phyloP scores from a whole-genome alignment of 371 early-diverging fungal genomes.

The Dinochytrium kinnereticum region DNA sequence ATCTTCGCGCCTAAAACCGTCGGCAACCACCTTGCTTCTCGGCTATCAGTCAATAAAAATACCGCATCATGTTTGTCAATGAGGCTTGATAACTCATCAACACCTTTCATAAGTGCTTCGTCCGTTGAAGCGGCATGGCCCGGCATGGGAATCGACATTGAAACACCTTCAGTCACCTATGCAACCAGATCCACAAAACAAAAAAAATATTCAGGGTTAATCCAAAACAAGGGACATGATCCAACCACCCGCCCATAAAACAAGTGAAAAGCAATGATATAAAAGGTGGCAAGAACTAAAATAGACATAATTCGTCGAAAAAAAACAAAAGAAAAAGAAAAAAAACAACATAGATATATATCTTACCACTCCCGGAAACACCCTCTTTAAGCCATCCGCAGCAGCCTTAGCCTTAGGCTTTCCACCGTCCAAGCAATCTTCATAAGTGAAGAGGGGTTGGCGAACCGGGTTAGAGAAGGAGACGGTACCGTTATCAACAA shows the following conservation, averaged over 20 bases:
- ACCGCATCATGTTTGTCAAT: constrained; percentile 81
- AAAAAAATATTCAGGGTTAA: no score
- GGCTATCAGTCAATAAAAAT: constrained; percentile 90
- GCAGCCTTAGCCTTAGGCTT: constrained; percentile 85
- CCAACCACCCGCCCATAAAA: no score
- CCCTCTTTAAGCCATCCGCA: constrained; percentile 68
- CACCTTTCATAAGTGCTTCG: constrained; percentile 54
- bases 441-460: constrained; percentile 90
- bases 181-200: constrained; percentile 3
- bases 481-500: constrained; percentile 91
- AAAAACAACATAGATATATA: constrained; percentile 9
- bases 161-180: constrained; percentile 73
- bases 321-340: neutral
- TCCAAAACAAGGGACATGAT: no score
- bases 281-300: constrained; percentile 6
- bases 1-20: constrained; percentile 74
- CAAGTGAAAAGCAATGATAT: neutral
- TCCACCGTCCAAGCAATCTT: constrained; percentile 84
- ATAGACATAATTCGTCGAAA: neutral
- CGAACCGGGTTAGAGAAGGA: constrained; percentile 96
- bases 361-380: constrained; percentile 83
- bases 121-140: constrained; percentile 71
- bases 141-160: constrained; percentile 92
- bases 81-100: constrained; percentile 62
- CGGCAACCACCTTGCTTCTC: constrained; percentile 96